Conservation (phyloP, 73 alveolate species). For the Paramecium caudatum region DNA sequence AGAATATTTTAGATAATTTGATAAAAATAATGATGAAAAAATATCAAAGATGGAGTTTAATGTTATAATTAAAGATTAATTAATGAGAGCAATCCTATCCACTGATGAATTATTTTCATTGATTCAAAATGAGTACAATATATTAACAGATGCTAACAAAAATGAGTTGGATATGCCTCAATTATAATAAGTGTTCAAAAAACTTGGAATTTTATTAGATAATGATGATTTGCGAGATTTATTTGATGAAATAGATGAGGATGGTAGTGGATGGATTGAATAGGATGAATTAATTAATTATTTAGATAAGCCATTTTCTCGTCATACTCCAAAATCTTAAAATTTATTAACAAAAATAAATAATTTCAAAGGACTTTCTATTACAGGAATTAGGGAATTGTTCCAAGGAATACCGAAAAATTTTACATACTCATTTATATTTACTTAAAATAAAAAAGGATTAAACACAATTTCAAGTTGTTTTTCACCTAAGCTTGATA, state of each 20-base stretch:
- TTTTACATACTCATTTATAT: conserved; percentile 44
- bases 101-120: conserved; percentile 37
- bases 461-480: neutral
- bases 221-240: conserved; percentile 37
- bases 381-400: neutral
- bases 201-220: neutral
- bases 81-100: conserved; percentile 17
- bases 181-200: conserved; percentile 32
- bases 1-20: conserved; percentile 8
- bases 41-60: conserved; percentile 41
- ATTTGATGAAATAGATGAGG: conserved; percentile 59
- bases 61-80: conserved; percentile 8
- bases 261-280: conserved; percentile 57
- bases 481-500: neutral
- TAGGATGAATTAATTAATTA: neutral
- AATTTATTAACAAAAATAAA: neutral
- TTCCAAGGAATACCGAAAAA: conserved; percentile 27
- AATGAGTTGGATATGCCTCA: conserved; percentile 55
- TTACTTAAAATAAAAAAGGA: neutral
- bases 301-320: conserved; percentile 12
- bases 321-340: conserved; percentile 34
- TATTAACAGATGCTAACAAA: conserved; percentile 55
- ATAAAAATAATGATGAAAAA: conserved; percentile 64
- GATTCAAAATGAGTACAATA: neutral
- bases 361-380: neutral